A percentile compares a stretch with the other conserved stretches of the same genome.
Conservation (phyloP, 2,329 filamentous ascomycete genomes). For the Aspergillus floridensis region DNA sequence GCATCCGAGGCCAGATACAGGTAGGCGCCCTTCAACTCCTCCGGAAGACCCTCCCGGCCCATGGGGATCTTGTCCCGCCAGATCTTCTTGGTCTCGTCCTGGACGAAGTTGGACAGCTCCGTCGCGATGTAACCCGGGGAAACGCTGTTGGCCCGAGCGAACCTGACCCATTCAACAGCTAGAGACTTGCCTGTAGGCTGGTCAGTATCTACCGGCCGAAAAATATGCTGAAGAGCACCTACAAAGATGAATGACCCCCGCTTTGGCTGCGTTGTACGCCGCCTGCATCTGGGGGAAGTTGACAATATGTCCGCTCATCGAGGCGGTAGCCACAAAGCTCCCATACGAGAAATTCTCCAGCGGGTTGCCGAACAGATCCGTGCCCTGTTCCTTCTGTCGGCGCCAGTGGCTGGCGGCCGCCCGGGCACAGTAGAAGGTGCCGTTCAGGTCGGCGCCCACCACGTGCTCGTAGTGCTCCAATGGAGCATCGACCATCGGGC, state of each 20-base stretch:
- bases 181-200: conserved; percentile 59
- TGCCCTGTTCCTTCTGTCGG: conserved; percentile 66
- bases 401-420: conserved; percentile 68
- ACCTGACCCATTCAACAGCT: conserved; percentile 73
- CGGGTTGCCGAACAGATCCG: conserved; percentile 60
- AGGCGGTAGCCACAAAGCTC: conserved; percentile 74
- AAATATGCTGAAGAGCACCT: conserved; percentile 41
- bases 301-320: conserved; percentile 74
- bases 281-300: conserved; percentile 74
- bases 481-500: conserved; percentile 63
- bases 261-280: conserved; percentile 72
- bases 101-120: conserved; percentile 66
- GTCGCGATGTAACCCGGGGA: conserved; percentile 75
- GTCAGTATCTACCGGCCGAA: conserved; percentile 11
- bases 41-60: conserved; percentile 68
- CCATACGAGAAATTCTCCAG: conserved; percentile 61
- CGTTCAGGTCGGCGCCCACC: conserved; percentile 69
- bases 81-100: conserved; percentile 64
- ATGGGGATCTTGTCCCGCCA: conserved; percentile 80
- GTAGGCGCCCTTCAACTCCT: conserved; percentile 80
- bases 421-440: conserved; percentile 73
- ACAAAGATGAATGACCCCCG: conserved; percentile 54
- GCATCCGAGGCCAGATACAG: conserved; percentile 79
- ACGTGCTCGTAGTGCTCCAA: conserved; percentile 66
- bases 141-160: conserved; percentile 69